Conservation (phyloP, 2,329 filamentous ascomycete species). For the Microdochium trichocladiopsis region DNA sequence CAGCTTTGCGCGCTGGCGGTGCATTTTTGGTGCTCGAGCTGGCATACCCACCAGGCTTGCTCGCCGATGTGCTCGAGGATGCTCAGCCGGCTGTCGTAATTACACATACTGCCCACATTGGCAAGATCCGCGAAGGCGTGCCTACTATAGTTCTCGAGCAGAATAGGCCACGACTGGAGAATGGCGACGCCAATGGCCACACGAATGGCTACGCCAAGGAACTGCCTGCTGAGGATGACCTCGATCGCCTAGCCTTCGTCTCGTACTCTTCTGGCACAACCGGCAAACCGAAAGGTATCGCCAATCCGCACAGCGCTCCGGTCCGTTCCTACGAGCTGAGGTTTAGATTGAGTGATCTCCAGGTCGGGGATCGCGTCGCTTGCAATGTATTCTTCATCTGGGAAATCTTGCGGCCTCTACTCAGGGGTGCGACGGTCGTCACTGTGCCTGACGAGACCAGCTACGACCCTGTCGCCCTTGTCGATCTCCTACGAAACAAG, state of each 20-base stretch:
- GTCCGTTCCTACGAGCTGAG: constrained; percentile 68
- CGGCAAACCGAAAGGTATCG: constrained; percentile 74
- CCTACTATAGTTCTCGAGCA: constrained; percentile 61
- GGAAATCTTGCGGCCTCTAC: constrained; percentile 72
- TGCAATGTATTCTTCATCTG: constrained; percentile 86
- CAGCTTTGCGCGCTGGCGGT: constrained; percentile 70
- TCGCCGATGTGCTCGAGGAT: constrained; percentile 73
- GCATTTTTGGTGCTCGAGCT: constrained; percentile 76
- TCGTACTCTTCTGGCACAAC: constrained; percentile 75
- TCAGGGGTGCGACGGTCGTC: constrained; percentile 70
- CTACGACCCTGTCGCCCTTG: constrained; percentile 69
- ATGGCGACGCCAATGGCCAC: constrained; percentile 16
- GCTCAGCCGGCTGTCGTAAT: constrained; percentile 64
- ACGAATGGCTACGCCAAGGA: constrained; percentile 30
- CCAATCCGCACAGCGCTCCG: constrained; percentile 68
- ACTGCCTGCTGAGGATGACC: constrained; percentile 56
- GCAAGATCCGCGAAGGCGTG: constrained; percentile 55
- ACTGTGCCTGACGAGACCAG: constrained; percentile 69
- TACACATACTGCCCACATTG: constrained; percentile 57
- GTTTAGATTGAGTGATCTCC: constrained; percentile 62
- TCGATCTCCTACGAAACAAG: constrained; percentile 60
- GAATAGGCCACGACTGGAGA: constrained; percentile 9
- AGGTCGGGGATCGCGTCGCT: constrained; percentile 70
- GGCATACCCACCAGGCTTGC: constrained; percentile 66
- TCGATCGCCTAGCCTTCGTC: constrained; percentile 73